phyloP scores from a whole-genome alignment of 2,329 filamentous ascomycete genomes.

The Chaetomiaceae sp. region DNA sequence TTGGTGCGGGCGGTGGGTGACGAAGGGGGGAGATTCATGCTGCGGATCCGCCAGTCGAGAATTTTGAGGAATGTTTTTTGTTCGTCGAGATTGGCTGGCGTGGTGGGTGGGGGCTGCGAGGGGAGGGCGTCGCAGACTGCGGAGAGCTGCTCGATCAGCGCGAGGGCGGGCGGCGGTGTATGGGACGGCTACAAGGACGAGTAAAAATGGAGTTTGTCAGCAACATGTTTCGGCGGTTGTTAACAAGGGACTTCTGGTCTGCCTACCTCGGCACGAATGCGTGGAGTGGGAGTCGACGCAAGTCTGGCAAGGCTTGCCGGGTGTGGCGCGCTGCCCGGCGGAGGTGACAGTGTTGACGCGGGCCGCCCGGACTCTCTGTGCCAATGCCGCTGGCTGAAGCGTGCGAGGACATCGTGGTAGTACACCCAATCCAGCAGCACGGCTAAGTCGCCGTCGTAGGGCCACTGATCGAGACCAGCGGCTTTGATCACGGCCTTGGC shows the following conservation, averaged over 20 bases:
- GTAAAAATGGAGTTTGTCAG: too few species aligned
- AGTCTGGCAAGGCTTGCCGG: background rate
- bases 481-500: slow-evolving; percentile 21
- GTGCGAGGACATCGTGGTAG: slow-evolving; percentile 27
- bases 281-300: background rate
- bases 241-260: too few species aligned
- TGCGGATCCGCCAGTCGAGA: slow-evolving; percentile 27
- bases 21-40: background rate
- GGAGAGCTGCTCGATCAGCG: slow-evolving; percentile 20
- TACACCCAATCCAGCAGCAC: slow-evolving; percentile 26
- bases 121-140: slow-evolving; percentile 20
- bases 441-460: slow-evolving; percentile 14
- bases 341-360: too few species aligned
- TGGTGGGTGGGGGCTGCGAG: slow-evolving; percentile 1
- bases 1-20: slow-evolving; percentile 1
- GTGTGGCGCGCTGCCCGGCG: background rate
- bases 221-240: too few species aligned
- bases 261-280: slow-evolving; percentile 2
- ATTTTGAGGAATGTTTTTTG: slow-evolving; percentile 23
- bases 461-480: slow-evolving; percentile 4
- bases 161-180: slow-evolving; percentile 8
- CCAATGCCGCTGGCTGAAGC: slow-evolving; percentile 26
- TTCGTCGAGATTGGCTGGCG: slow-evolving; percentile 7
- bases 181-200: slow-evolving; percentile 12
- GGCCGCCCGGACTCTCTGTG: slow-evolving; percentile 3